phyloP scores from a whole-genome alignment of 495 filamentous ascomycete genomes.

The Aspergillus biplanus region DNA sequence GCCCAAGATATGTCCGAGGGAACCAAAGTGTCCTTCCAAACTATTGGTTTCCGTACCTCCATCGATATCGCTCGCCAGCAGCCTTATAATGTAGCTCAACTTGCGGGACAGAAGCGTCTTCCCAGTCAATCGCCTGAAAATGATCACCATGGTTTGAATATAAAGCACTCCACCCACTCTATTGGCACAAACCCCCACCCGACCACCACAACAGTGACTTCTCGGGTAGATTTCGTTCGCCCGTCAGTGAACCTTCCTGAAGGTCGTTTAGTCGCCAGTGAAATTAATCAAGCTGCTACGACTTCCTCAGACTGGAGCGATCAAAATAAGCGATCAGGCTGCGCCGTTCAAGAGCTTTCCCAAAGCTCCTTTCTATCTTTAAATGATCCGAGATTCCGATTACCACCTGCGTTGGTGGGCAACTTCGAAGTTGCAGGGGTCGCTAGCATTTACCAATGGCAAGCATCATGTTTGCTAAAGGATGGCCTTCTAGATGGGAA shows the following conservation, averaged over 20 bases:
- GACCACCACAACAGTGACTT: conserved; percentile 13
- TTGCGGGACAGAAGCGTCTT: conserved; percentile 49
- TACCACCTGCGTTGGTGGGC: conserved; percentile 61
- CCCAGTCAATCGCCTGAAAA: conserved; percentile 23
- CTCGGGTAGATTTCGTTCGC: conserved; percentile 22
- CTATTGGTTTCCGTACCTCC: conserved; percentile 50
- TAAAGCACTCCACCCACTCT: conserved; percentile 12
- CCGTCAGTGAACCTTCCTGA: conserved; percentile 29
- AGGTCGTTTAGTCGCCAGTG: conserved; percentile 44
- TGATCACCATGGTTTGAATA: conserved; percentile 15
- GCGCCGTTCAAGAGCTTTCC: conserved; percentile 50
- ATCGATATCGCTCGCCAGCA: conserved; percentile 49
- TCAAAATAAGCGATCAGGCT: conserved; percentile 3
- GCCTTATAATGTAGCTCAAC: conserved; percentile 38
- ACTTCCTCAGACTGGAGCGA: conserved; percentile 1
- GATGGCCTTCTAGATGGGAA: conserved; percentile 67
- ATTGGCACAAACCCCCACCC: conserved; percentile 6
- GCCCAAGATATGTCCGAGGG: conserved; percentile 32
- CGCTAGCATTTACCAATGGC: conserved; percentile 77
- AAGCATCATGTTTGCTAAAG: conserved; percentile 74
- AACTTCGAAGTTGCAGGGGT: conserved; percentile 71
- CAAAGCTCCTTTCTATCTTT: conserved; percentile 65
- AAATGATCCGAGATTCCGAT: conserved; percentile 65
- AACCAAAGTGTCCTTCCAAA: conserved; percentile 37
- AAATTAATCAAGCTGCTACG: conserved; percentile 37